Evolutionary conservation across 257 asterid genomes (phyloP), one percentile per base, ranked within the genome.

Genomic region (Echites panduratus): DNA sequence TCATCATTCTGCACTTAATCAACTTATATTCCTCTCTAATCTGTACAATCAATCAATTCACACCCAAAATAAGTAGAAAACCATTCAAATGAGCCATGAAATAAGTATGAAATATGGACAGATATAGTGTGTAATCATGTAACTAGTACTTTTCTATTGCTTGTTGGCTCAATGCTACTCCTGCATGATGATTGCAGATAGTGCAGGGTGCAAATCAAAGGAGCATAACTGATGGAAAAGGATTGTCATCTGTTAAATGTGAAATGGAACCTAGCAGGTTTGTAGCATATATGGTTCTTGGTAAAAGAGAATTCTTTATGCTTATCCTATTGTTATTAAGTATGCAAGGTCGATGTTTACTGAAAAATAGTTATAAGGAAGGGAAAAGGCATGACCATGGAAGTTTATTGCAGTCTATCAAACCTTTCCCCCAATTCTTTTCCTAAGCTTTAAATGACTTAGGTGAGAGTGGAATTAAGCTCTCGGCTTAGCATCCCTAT

Each of bases 211-310:
- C 64, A 61, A 79, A 77, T 71, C 83, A 79, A 73, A 82, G 78
- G 75, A 76, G 72, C 73, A 66, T 35, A n/a, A 63, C 71, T 71
- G 80, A 81, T 71, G 70, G 81, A 59, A 70, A 82, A 76, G 85
- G 87, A 62, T 84, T 77, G 65, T 73, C 80, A 73, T 73, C 91
- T 52, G 75, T 72, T 70, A 81, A 81, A 75, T 86, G 82, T 72
- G 90, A 76, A 66, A 73, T 68, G 22, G 89, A 82, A 77, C 80
- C 77, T 75, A 88, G 87, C 83, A 86, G 95, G 96, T 91, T 75
- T 38, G 88, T 73, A 63, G 49, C 69, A 53, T 27, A 62, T 40
- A 47, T 6, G 13, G 29, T 14, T 70, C 48, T 70, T 24, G 13
- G 62, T 14, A 48, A 63, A 29, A 35, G 4, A 13, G 7, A 32